Conservation (phyloP, 148 eudicot species). For the Rhododendron ferrugineum region DNA sequence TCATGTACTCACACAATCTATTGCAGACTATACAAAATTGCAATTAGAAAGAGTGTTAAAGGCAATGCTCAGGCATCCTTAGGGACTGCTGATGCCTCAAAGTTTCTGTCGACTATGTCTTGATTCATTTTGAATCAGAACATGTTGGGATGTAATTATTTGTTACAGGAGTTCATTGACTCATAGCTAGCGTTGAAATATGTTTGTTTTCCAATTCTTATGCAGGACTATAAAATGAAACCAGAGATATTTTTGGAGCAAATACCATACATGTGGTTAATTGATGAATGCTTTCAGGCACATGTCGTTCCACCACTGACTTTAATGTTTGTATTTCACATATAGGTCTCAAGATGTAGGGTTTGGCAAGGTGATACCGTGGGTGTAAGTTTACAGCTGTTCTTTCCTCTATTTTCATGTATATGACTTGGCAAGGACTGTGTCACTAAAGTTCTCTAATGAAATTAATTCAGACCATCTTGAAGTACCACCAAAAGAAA, state of each 20-base stretch:
- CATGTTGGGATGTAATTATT: neutral
- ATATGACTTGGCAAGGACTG: constrained; percentile 4
- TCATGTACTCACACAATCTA: neutral
- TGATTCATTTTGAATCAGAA: neutral
- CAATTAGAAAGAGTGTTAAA: neutral
- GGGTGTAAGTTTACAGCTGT: neutral
- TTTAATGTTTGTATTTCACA: neutral
- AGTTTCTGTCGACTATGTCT: neutral
- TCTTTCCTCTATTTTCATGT: neutral
- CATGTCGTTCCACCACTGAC: neutral
- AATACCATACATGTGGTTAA: neutral
- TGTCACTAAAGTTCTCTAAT: neutral
- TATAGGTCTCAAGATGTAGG: neutral
- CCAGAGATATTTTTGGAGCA: neutral
- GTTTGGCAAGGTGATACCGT: neutral
- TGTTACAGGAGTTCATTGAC: neutral
- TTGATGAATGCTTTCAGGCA: neutral
- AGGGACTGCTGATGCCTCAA: neutral
- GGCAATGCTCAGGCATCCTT: neutral
- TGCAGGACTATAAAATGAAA: neutral
- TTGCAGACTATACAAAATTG: neutral
- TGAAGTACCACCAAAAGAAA: neutral
- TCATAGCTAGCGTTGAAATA: neutral
- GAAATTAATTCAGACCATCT: neutral
- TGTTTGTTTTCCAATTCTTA: neutral